phyloP scores from a whole-genome alignment of 768 basidiomycete genomes.

The Cystobasidium onofrii region DNA sequence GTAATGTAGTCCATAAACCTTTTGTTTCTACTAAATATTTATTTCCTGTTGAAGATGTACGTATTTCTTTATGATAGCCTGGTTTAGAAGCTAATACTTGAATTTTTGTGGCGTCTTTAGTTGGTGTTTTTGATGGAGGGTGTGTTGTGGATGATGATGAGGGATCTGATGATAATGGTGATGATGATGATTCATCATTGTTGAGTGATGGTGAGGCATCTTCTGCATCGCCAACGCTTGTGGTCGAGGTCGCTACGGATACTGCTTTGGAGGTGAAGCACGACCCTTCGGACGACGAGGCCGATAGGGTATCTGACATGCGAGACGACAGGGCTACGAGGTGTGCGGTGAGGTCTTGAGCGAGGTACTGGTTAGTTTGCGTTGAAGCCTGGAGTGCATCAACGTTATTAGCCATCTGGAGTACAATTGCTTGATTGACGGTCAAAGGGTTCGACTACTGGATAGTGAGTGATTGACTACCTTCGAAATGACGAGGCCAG shows the following conservation, averaged over 20 bases:
- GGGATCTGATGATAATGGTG: too few species aligned
- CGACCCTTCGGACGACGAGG: neutral
- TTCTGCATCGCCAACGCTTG: neutral
- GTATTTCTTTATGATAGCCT: neutral
- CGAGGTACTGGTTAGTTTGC: neutral
- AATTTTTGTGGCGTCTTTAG: neutral
- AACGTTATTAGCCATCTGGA: neutral
- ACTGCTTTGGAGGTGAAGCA: neutral
- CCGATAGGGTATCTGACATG: neutral
- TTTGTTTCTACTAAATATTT: neutral
- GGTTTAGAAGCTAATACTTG: neutral
- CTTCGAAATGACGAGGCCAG: too few species aligned
- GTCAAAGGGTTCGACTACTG: too few species aligned
- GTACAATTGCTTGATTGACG: neutral
- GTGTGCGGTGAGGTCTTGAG: neutral
- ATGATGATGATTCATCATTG: slow-evolving; percentile 1
- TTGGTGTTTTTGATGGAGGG: neutral
- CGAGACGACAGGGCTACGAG: neutral
- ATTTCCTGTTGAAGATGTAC: neutral
- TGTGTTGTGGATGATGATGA: too few species aligned
- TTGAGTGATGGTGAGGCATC: neutral
- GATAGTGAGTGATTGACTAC: too few species aligned
- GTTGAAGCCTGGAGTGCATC: neutral
- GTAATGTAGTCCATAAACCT: slow-evolving; percentile 7
- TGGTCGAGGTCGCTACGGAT: neutral